phyloP scores from a whole-genome alignment of 2,329 filamentous ascomycete genomes.

The Polychaeton citri region DNA sequence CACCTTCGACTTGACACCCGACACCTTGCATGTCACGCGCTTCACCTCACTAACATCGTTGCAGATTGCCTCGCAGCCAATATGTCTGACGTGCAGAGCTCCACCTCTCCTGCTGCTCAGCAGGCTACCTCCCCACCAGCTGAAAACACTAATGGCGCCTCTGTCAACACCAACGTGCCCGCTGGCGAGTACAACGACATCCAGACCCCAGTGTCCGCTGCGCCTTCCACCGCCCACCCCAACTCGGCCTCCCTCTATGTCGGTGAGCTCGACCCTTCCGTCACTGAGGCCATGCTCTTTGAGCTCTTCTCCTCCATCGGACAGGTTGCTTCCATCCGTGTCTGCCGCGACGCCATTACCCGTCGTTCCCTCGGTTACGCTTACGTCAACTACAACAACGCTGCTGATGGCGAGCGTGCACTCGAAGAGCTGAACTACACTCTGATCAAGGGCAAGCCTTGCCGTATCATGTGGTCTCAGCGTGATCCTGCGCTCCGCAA shows the following conservation, averaged over 20 bases:
- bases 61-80: too few relatives aligned
- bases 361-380: slow-evolving; percentile 97
- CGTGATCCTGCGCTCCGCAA: slow-evolving; percentile 97
- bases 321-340: slow-evolving; percentile 96
- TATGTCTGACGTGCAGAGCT: slow-evolving; percentile 32
- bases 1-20: too few relatives aligned
- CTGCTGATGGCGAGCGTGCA: slow-evolving; percentile 88
- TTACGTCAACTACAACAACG: slow-evolving; percentile 99
- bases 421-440: slow-evolving; percentile 99
- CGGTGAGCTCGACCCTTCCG: slow-evolving; percentile 91
- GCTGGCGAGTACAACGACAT: slow-evolving; percentile 52
- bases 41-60: too few relatives aligned
- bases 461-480: slow-evolving; percentile 99
- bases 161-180: slow-evolving; percentile 61
- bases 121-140: slow-evolving; percentile 58
- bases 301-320: slow-evolving; percentile 99
- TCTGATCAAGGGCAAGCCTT: slow-evolving; percentile 94
- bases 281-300: slow-evolving; percentile 99
- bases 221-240: slow-evolving; percentile 54
- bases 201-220: slow-evolving; percentile 56
- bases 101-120: slow-evolving; percentile 48
- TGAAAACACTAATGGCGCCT: slow-evolving; percentile 40
- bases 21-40: too few relatives aligned
- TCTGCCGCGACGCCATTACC: slow-evolving; percentile 97
- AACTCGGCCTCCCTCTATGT: slow-evolving; percentile 98